Base-by-base conservation (phyloP, 495 filamentous ascomycete genomes). In the Xylaria bambusicola region DNA sequence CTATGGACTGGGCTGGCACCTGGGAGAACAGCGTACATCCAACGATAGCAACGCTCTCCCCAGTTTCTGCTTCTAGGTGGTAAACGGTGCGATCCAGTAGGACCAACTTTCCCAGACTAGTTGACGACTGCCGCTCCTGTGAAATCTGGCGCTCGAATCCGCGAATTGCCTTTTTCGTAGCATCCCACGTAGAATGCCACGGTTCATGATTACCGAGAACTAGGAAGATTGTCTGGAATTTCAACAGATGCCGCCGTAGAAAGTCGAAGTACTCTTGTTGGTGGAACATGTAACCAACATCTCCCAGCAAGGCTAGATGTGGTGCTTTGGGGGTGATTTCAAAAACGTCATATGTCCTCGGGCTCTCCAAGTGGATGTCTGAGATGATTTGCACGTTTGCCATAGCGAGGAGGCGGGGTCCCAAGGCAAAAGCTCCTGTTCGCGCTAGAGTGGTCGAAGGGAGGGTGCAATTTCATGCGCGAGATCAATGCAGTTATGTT, bases 201-300 rank as follows among this genome's bases (percentile, higher is more conserved):
- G 50, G 35, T 18, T 52, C 50, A 35, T 52, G 50, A 27, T 52
- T 52, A 18, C 50, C 50, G 12, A 52, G 50, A 18, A 52, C 7
- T 24, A 35, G 33, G 21, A 52, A 52, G 35, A 52, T 24, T 21
- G 26, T 29, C 10, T 35, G 50, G 1, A 9, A 17, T 17, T 41
- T 52, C 15, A 20, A 40, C 2, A 52, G 35, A 15, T 35, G 8
- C n/a, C 21, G 6, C 26, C 35, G 35, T 12, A 52, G 35, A 20
- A 52, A 52, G 35, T 13, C 8, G 29, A 52, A 52, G 21, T 35
- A 29, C 29, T 27, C 35, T 8, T 53, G 27, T 5, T 53, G 33
- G 35, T 53, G 6, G 3, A 24, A 17, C 13, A 53, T 35, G 33
- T 26, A 29, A 6, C 50, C 50, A 23, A 53, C 29, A n/a, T 53